A percentile compares a stretch with the other conserved stretches of the same genome.
phyloP scores from a whole-genome alignment of 1,284 basidiomycete species.

The Cutaneotrichosporon mucoides region DNA sequence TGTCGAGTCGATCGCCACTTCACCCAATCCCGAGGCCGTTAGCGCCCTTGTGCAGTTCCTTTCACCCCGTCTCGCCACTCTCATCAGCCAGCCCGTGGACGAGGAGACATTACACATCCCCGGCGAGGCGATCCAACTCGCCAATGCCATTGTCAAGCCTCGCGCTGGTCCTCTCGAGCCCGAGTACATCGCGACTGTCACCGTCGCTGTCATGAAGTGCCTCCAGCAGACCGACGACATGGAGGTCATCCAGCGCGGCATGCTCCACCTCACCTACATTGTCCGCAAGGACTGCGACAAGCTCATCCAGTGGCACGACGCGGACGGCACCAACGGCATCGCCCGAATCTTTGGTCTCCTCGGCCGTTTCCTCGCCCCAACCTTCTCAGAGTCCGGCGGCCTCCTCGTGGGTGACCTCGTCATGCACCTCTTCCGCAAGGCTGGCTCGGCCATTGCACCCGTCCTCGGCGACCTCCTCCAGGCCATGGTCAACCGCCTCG shows the following conservation, averaged over 20 bases:
- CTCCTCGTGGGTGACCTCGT: slow-evolving; percentile 90
- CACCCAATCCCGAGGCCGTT: slow-evolving; percentile 31
- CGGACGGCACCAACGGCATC: slow-evolving; percentile 65
- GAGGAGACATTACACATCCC: slow-evolving; percentile 66
- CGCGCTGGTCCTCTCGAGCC: slow-evolving; percentile 63
- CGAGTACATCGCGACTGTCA: slow-evolving; percentile 69
- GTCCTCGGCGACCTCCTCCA: slow-evolving; percentile 80
- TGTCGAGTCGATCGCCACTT: slow-evolving; percentile 64
- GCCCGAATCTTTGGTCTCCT: slow-evolving; percentile 68
- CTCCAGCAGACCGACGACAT: slow-evolving; percentile 69
- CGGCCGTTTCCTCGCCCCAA: slow-evolving; percentile 64
- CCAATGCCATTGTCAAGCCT: slow-evolving; percentile 65
- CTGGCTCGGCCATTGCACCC: slow-evolving; percentile 58
- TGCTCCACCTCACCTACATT: slow-evolving; percentile 73
- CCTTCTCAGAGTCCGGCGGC: slow-evolving; percentile 71
- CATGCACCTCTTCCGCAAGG: slow-evolving; percentile 80
- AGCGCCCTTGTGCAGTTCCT: slow-evolving; percentile 62
- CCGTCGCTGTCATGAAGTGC: slow-evolving; percentile 67
- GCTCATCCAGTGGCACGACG: slow-evolving; percentile 68
- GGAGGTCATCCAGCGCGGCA: slow-evolving; percentile 78
- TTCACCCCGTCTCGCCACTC: slow-evolving; percentile 65
- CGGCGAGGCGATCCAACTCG: slow-evolving; percentile 73
- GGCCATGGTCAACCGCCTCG: slow-evolving; percentile 76
- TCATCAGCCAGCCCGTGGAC: slow-evolving; percentile 57
- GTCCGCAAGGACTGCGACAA: slow-evolving; percentile 82